Evolutionary conservation across 2,329 filamentous ascomycete species (phyloP), one percentile per base, ranked within the genome.

Genomic region (Colletotrichum lini): DNA sequence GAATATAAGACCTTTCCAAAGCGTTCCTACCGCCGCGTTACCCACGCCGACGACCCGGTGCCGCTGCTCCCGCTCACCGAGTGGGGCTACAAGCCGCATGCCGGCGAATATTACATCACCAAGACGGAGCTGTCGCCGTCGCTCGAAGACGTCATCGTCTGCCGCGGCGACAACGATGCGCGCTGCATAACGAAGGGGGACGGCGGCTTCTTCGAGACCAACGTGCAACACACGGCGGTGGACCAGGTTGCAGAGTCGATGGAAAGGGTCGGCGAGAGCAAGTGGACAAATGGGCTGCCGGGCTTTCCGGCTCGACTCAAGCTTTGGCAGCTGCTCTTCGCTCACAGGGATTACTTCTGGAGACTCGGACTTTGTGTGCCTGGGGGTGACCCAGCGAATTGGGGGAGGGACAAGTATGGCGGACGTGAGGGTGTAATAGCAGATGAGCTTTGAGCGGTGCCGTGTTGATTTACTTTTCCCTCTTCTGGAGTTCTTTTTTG

Each of bases 271-370:
- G 60, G 15, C 9, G 64, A 40, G 23, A 56, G 26, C 54, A 72
- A 74, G 71, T 81, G 87, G 18, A 86, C 92, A 0, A 90, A 67
- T 45, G 62, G 67, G 44, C 65, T 72, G 9, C 67, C 91, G 16
- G 91, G 82, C 86, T 89, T 84, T 81, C 91, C 77, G 78, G 87
- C 74, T 77, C 80, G 88, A 81, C 80, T 95, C 76, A 93, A 92
- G 80, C 87, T 97, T n/a, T 98, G 96, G 94, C 91, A 98, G 82
- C 84, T 98, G 9, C 92, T 98, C 78, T 97, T 97, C 81, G 93
- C 95, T 1, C 96, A 99, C 82, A 86, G 96, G 49, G 96, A 99
- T 83, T 99, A 99, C 81, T 98, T 99, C 82, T 97, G 94, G 94
- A 88, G 96, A 67, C 81, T 99, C 64, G 96, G 96, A 0, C 84